Percentiles rank a stretch among this genome's conserved stretches.
Evolutionary conservation across 192 early-diverging fungal species (phyloP).

Genomic region (Umbelopsis sp.): DNA sequence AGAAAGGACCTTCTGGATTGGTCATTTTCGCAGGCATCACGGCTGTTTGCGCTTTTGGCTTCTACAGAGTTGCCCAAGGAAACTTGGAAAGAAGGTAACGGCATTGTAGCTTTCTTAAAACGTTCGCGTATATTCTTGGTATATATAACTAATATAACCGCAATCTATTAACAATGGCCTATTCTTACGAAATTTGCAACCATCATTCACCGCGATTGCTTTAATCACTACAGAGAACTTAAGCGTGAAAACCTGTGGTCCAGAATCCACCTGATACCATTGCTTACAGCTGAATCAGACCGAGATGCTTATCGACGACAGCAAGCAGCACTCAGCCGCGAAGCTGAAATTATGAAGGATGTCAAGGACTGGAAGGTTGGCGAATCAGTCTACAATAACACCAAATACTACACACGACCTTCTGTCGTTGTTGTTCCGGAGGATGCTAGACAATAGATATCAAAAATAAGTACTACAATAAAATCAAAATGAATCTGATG

Average conservation of each 20-base stretch:
- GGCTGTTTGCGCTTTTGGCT: constrained; percentile 81
- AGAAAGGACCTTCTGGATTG: constrained; percentile 87
- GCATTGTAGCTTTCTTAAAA: background rate
- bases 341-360: constrained; percentile 87
- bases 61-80: constrained; percentile 66
- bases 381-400: constrained; percentile 93
- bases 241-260: constrained; percentile 92
- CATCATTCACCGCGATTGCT: too few relatives aligned
- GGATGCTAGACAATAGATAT: constrained; percentile 34
- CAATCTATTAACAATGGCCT: background rate
- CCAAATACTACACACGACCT: constrained; percentile 75
- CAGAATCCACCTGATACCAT: constrained; percentile 87
- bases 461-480: background rate
- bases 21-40: constrained; percentile 76
- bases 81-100: constrained; percentile 72
- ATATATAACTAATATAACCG: too few relatives aligned
- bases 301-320: constrained; percentile 87
- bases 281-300: constrained; percentile 93
- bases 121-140: too few relatives aligned
- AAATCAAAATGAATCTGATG: background rate
- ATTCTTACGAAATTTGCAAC: too few relatives aligned
- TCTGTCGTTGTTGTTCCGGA: constrained; percentile 67
- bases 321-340: constrained; percentile 68
- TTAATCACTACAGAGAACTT: constrained; percentile 64
- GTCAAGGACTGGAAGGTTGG: constrained; percentile 75